These are phyloP conservation scores for Boletus tylopilopsis DNA, from an alignment of 768 basidiomycete genomes.

Conservation along the genomic window DNA sequence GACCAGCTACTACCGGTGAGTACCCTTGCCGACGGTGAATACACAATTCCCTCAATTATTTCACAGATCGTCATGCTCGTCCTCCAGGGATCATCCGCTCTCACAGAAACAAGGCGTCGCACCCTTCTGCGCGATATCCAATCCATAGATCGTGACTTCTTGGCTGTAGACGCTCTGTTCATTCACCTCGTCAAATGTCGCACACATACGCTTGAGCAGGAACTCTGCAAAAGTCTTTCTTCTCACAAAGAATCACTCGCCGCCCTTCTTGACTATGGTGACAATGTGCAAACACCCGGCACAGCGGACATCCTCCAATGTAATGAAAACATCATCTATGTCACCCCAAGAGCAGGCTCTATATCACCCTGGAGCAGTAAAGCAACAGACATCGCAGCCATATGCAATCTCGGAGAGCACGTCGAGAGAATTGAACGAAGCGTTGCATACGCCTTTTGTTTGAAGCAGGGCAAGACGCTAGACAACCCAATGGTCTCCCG, in stretches of 20 bases:
- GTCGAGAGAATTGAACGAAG: conserved; percentile 89
- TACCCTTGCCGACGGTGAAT: background rate
- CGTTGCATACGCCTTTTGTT: conserved; percentile 59
- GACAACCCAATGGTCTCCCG: conserved; percentile 44
- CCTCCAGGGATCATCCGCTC: conserved; percentile 70
- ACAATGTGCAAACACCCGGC: conserved; percentile 51
- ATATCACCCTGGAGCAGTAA: conserved; percentile 99
- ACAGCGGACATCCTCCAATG: conserved; percentile 37
- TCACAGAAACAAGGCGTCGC: conserved; percentile 69
- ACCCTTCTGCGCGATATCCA: conserved; percentile 62
- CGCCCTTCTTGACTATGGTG: conserved; percentile 81
- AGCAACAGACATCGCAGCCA: conserved; percentile 88
- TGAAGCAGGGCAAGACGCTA: conserved; percentile 38
- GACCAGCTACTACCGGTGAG: conserved; percentile 9
- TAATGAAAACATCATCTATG: conserved; percentile 52
- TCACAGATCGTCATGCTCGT: conserved; percentile 59
- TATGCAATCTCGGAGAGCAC: conserved; percentile 74
- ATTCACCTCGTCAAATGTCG: conserved; percentile 78
- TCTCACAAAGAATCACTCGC: conserved; percentile 52
- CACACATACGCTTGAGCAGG: conserved; percentile 40
- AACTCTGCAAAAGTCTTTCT: conserved; percentile 45
- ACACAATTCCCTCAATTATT: background rate
- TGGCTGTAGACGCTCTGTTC: conserved; percentile 77
- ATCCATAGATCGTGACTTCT: conserved; percentile 45
- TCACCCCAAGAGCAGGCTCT: conserved; percentile 82